Conservation (phyloP, 2,329 filamentous ascomycete species). For the Colletotrichum godetiae region DNA sequence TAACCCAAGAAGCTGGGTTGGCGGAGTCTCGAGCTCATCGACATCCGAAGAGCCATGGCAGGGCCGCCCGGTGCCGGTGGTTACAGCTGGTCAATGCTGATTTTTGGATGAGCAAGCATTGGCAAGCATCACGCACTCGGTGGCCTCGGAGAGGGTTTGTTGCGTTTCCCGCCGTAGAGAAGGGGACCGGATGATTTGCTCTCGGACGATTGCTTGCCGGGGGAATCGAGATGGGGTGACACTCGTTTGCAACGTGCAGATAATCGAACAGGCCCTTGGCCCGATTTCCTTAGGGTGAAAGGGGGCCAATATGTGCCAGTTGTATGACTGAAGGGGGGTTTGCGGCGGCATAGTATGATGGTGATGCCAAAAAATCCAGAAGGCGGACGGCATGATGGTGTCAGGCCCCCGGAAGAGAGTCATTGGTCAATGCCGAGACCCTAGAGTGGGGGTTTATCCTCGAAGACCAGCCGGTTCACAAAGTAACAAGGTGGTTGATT, state of each 20-base stretch:
- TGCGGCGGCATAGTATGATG: slow-evolving; percentile 6
- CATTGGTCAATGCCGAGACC: slow-evolving; percentile 27
- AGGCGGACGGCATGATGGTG: slow-evolving; percentile 11
- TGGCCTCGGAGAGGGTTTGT: not conserved
- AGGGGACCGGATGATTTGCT: not conserved
- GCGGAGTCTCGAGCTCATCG: not conserved
- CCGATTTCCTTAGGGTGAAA: not conserved
- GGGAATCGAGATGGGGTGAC: slow-evolving; percentile 16
- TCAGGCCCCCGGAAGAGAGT: slow-evolving; percentile 3
- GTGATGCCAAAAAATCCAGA: slow-evolving; percentile 8
- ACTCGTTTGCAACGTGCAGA: slow-evolving; percentile 16
- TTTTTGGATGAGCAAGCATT: not conserved
- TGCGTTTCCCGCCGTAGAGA: not conserved
- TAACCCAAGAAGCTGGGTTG: slow-evolving; percentile 18
- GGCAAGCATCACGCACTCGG: not conserved
- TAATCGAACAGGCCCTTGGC: slow-evolving; percentile 11
- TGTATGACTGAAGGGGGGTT: not conserved
- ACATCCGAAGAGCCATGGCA: not conserved
- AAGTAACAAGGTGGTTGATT: not conserved
- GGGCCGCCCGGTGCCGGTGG: not conserved
- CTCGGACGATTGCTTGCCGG: not conserved
- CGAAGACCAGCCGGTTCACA: not conserved
- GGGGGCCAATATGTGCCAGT: slow-evolving; percentile 5
- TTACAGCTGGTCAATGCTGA: slow-evolving; percentile 21
- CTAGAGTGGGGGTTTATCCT: slow-evolving; percentile 1